phyloP scores from a whole-genome alignment of 2,329 filamentous ascomycete genomes.

The Phoma sp. region DNA sequence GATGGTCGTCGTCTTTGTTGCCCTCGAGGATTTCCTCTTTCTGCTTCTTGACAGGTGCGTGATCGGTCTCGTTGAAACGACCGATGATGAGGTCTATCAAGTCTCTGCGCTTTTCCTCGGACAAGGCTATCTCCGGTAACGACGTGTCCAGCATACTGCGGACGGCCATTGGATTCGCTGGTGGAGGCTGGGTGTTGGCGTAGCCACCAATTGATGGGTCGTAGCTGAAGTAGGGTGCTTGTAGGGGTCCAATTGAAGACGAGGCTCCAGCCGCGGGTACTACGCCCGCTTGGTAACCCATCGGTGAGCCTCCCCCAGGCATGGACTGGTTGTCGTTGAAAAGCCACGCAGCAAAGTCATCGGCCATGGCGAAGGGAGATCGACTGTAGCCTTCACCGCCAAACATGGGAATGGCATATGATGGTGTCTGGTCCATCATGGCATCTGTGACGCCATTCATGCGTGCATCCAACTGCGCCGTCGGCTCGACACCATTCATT shows the following conservation, averaged over 20 bases:
- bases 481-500: slow-evolving; percentile 49
- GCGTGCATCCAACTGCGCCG: slow-evolving; percentile 39
- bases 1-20: slow-evolving; percentile 67
- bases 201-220: slow-evolving; percentile 58
- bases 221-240: slow-evolving; percentile 59
- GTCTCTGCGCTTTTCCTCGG: slow-evolving; percentile 85
- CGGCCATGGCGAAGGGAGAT: slow-evolving; percentile 85
- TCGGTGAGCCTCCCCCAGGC: slow-evolving; percentile 45
- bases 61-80: slow-evolving; percentile 80
- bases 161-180: slow-evolving; percentile 86
- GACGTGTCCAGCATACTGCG: slow-evolving; percentile 83
- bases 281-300: slow-evolving; percentile 41
- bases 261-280: slow-evolving; percentile 49
- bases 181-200: slow-evolving; percentile 57
- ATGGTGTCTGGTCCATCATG: slow-evolving; percentile 54
- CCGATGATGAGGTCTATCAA: slow-evolving; percentile 81
- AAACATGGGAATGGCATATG: slow-evolving; percentile 82
- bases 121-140: slow-evolving; percentile 79
- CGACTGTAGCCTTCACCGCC: slow-evolving; percentile 82
- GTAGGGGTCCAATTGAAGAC: slow-evolving; percentile 51
- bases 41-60: slow-evolving; percentile 74
- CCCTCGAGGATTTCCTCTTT: slow-evolving; percentile 81
- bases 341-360: slow-evolving; percentile 85
- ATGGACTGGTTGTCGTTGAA: slow-evolving; percentile 71
- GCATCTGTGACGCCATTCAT: slow-evolving; percentile 48